A percentile compares a stretch with the other conserved stretches of the same genome.
Evolutionary conservation across 1,284 basidiomycete species (phyloP).

Genomic region (Meripilus lineatus): DNA sequence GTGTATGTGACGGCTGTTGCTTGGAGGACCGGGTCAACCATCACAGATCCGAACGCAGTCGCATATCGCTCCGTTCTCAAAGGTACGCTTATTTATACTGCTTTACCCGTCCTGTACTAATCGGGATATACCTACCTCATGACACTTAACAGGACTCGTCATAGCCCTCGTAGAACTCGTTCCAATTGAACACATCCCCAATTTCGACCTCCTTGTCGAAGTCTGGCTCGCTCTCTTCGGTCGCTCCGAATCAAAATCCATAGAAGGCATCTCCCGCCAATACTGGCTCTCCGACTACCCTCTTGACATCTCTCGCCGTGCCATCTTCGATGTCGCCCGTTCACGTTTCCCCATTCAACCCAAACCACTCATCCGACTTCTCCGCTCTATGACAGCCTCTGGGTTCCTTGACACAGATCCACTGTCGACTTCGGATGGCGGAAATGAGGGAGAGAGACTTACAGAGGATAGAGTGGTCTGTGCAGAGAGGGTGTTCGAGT

Average conservation of each 20-base stretch:
- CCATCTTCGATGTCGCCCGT: constrained; percentile 75
- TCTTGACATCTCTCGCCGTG: constrained; percentile 56
- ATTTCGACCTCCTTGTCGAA: constrained; percentile 67
- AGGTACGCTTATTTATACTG: constrained; percentile 40
- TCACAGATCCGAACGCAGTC: constrained; percentile 76
- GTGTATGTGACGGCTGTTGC: constrained; percentile 70
- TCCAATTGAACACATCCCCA: constrained; percentile 66
- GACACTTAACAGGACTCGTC: constrained; percentile 65
- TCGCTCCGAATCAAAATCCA: constrained; percentile 63
- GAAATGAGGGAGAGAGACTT: constrained; percentile 28
- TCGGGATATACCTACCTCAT: too few relatives aligned
- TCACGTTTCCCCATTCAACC: constrained; percentile 80
- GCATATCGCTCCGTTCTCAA: constrained; percentile 82
- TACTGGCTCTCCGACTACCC: constrained; percentile 74
- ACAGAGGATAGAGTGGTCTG: constrained; percentile 47
- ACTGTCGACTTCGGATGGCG: constrained; percentile 46
- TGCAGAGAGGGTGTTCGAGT: constrained; percentile 66
- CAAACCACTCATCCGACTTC: constrained; percentile 64
- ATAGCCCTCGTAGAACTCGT: constrained; percentile 70
- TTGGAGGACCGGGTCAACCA: constrained; percentile 58
- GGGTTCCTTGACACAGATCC: constrained; percentile 69
- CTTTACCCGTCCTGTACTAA: not conserved
- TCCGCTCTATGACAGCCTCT: constrained; percentile 69
- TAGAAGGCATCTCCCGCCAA: constrained; percentile 71
- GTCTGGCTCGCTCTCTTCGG: constrained; percentile 82